A percentile compares a stretch with the other conserved stretches of the same genome.
These are phyloP conservation scores for Moringa oleifera DNA, from an alignment of 345 rosid species.

Conservation along the genomic window DNA sequence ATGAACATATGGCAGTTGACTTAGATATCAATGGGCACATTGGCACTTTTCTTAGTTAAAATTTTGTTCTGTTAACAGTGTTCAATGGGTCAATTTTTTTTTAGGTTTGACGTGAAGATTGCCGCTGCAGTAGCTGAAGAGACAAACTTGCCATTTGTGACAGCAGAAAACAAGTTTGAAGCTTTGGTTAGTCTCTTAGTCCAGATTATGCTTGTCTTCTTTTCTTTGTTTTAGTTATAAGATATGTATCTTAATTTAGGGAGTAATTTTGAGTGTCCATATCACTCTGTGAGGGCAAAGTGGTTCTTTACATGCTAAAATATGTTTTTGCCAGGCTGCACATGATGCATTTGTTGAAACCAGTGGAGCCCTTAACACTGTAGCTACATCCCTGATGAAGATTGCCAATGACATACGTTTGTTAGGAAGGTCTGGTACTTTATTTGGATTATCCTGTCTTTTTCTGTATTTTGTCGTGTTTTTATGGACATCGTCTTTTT, in stretches of 20 bases:
- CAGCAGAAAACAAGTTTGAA: conserved; percentile 98
- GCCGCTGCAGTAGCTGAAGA: conserved; percentile 94
- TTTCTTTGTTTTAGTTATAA: conserved; percentile 1
- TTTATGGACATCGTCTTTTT: conserved; percentile 22
- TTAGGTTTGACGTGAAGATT: conserved; percentile 87
- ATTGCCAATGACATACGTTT: conserved; percentile 87
- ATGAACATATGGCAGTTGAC: not conserved
- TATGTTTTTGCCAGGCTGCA: conserved; percentile 61
- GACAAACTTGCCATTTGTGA: conserved; percentile 78
- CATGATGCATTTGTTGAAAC: conserved; percentile 97
- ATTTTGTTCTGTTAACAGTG: not conserved
- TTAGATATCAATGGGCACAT: too few relatives aligned
- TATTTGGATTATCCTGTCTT: conserved; percentile 1
- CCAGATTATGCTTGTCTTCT: conserved; percentile 1
- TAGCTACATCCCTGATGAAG: conserved; percentile 85
- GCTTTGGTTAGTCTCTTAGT: conserved; percentile 68
- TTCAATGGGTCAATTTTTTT: conserved; percentile 3
- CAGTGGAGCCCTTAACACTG: conserved; percentile 85
- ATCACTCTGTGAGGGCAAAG: not conserved
- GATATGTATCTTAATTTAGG: not conserved
- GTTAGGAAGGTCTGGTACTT: conserved; percentile 60
- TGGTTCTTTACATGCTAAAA: conserved; percentile 13
- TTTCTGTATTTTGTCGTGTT: conserved; percentile 4
- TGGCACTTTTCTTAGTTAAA: too few relatives aligned
- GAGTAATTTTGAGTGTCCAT: not conserved